Conservation (phyloP, 352 stramenopile species). For the Pythium utonaiense region DNA sequence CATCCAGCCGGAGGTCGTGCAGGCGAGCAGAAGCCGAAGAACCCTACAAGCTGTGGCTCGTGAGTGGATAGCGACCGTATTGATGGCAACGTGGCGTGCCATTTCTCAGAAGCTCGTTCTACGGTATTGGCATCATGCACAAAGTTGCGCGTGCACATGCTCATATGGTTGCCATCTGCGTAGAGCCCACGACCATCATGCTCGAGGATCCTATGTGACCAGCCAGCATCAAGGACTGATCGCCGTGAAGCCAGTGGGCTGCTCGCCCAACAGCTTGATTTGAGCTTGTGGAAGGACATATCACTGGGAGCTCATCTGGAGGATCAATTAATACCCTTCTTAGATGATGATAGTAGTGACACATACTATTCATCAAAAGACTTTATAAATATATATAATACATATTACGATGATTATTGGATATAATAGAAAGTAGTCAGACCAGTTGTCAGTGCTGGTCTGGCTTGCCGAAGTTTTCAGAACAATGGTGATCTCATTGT, state of each 20-base stretch:
- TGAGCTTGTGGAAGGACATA: not conserved
- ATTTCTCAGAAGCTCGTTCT: not conserved
- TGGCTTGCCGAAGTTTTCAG: not conserved
- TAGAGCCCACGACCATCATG: too few species aligned
- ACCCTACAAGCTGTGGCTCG: too few species aligned
- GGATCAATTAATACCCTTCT: not conserved
- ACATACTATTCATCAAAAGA: too few species aligned
- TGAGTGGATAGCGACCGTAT: too few species aligned
- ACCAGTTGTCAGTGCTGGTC: not conserved
- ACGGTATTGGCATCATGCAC: too few species aligned
- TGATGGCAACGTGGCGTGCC: not conserved
- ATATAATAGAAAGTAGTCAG: not conserved
- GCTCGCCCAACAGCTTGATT: not conserved
- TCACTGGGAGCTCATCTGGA: not conserved
- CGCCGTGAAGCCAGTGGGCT: not conserved
- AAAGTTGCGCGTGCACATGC: too few species aligned
- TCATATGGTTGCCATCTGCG: too few species aligned
- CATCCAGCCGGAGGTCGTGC: too few species aligned
- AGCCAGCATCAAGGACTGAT: not conserved
- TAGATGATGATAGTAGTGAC: not conserved
- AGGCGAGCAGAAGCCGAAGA: too few species aligned
- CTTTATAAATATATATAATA: not conserved
- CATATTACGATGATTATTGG: not conserved
- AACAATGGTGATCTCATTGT: not conserved
- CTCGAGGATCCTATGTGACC: slow-evolving; percentile 1